Conservation (phyloP, 2,329 filamentous ascomycete genomes). For the Davidsoniella virescens region DNA sequence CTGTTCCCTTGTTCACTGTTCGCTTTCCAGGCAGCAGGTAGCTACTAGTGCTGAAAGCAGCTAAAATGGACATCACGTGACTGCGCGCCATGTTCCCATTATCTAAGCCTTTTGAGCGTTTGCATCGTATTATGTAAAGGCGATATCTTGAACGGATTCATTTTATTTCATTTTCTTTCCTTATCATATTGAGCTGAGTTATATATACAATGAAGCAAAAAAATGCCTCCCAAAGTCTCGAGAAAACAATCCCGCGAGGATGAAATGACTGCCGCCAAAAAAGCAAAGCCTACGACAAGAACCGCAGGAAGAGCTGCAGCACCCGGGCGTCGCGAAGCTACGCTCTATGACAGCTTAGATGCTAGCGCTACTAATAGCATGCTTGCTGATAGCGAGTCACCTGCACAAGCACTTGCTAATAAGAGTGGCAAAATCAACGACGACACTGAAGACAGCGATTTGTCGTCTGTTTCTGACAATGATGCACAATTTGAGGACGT, state of each 20-base stretch:
- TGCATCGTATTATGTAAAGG: not conserved
- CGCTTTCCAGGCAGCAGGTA: too few relatives aligned
- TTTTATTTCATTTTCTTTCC: not conserved
- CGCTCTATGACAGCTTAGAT: constrained; percentile 46
- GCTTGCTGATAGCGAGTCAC: constrained; percentile 16
- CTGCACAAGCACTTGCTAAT: constrained; percentile 17
- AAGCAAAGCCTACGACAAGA: not conserved
- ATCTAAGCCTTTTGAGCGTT: not conserved
- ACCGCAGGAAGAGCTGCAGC: constrained; percentile 12
- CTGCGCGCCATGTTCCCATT: constrained; percentile 2
- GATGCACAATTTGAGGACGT: constrained; percentile 25
- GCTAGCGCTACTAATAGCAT: constrained; percentile 22
- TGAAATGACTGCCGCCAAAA: not conserved
- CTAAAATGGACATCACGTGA: constrained; percentile 6
- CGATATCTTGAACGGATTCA: not conserved
- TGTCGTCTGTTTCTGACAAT: constrained; percentile 27
- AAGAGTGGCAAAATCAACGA: constrained; percentile 15
- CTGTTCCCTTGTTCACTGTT: too few relatives aligned
- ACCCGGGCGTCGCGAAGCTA: constrained; percentile 32
- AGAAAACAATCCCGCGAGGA: constrained; percentile 43
- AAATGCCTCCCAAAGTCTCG: constrained; percentile 52
- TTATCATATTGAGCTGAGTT: not conserved
- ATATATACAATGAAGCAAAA: not conserved
- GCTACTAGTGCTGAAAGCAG: too few relatives aligned
- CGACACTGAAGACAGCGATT: constrained; percentile 29